A percentile compares a stretch with the other conserved stretches of the same genome.
phyloP scores from a whole-genome alignment of 306 rosid genomes.

The Rosa rugosa region DNA sequence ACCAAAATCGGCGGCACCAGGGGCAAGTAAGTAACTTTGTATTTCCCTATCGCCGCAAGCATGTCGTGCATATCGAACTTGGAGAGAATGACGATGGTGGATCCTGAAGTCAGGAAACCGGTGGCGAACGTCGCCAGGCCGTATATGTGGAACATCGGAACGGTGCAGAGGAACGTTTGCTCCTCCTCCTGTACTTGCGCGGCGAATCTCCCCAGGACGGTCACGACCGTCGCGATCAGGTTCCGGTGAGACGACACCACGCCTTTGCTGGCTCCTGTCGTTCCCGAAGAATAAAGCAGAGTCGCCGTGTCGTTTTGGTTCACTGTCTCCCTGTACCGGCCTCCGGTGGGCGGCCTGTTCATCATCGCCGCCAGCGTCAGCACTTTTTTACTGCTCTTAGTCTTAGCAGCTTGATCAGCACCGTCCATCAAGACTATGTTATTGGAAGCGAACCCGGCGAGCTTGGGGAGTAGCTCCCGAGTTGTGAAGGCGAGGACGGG shows the following conservation, averaged over 20 bases:
- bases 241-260: slow-evolving; percentile 79
- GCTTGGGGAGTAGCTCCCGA: slow-evolving; percentile 47
- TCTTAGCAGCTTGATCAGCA: neutral
- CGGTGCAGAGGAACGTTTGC: slow-evolving; percentile 73
- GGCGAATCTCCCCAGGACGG: slow-evolving; percentile 42
- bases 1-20: slow-evolving; percentile 87
- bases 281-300: slow-evolving; percentile 80
- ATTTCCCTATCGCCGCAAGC: slow-evolving; percentile 55
- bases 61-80: slow-evolving; percentile 81
- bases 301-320: slow-evolving; percentile 82
- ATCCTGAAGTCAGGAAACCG: slow-evolving; percentile 60
- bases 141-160: slow-evolving; percentile 92
- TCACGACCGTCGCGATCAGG: slow-evolving; percentile 65
- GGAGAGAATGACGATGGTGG: slow-evolving; percentile 68
- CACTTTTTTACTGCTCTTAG: neutral
- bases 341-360: slow-evolving; percentile 28
- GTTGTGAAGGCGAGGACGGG: slow-evolving; percentile 77
- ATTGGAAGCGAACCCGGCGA: slow-evolving; percentile 29
- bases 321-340: slow-evolving; percentile 44
- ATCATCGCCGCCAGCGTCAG: slow-evolving; percentile 50
- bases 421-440: slow-evolving; percentile 60
- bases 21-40: slow-evolving; percentile 58
- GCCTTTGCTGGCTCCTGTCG: slow-evolving; percentile 90
- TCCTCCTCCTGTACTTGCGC: slow-evolving; percentile 17
- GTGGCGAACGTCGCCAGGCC: slow-evolving; percentile 69